Evolutionary conservation across 768 basidiomycete genomes (phyloP).

Genomic region (Podaxis sp.): DNA sequence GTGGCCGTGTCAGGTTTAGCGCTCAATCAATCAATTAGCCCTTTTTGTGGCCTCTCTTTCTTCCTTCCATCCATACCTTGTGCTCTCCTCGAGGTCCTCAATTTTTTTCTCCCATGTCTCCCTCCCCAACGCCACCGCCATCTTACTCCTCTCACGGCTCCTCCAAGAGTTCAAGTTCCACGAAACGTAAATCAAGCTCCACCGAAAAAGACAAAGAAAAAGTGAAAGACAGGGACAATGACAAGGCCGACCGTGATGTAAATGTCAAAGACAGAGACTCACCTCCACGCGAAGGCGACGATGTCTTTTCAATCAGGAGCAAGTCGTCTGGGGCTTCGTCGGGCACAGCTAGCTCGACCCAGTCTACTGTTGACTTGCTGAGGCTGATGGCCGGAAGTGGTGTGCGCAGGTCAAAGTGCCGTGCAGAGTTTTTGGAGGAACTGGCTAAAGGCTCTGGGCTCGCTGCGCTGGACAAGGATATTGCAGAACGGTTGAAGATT

Average conservation of each 20-base stretch:
- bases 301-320: neutral
- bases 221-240: neutral
- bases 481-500: conserved; percentile 35
- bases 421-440: conserved; percentile 41
- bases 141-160: conserved; percentile 2
- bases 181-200: neutral
- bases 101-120: neutral
- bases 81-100: neutral
- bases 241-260: neutral
- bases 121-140: neutral
- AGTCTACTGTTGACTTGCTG: conserved; percentile 22
- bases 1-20: conserved; percentile 10
- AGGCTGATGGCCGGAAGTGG: conserved; percentile 30
- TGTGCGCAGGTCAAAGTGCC: conserved; percentile 37
- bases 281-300: neutral
- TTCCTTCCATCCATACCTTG: neutral
- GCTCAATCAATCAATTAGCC: conserved; percentile 1
- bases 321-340: conserved; percentile 4
- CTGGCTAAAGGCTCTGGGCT: conserved; percentile 28
- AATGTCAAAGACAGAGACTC: neutral
- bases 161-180: neutral
- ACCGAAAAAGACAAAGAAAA: neutral
- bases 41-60: conserved; percentile 1
- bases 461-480: conserved; percentile 24
- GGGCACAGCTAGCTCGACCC: neutral